phyloP scores from a whole-genome alignment of 192 early-diverging fungal genomes.

The Umbelopsis vinacea region DNA sequence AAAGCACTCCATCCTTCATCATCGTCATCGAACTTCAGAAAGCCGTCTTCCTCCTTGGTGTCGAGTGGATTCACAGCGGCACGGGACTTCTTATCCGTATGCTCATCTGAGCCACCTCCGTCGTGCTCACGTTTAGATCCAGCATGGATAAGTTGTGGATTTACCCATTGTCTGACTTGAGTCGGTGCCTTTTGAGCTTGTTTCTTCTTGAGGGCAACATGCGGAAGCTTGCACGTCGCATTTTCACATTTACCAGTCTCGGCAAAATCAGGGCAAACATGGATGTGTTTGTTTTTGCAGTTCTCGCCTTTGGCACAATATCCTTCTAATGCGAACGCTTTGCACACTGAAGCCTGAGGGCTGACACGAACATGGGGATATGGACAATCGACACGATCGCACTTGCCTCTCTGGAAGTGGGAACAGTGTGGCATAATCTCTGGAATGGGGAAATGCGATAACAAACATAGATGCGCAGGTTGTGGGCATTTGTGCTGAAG shows the following conservation, averaged over 20 bases:
- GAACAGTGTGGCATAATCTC: conserved; percentile 63
- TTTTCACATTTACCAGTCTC: conserved; percentile 61
- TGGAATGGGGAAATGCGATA: conserved; percentile 61
- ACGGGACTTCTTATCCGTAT: conserved; percentile 2
- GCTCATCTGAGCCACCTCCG: background rate
- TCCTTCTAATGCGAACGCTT: conserved; percentile 64
- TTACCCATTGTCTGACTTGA: conserved; percentile 13
- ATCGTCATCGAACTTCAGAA: conserved; percentile 42
- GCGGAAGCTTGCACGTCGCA: conserved; percentile 63
- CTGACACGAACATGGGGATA: conserved; percentile 63
- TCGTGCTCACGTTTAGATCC: conserved; percentile 21
- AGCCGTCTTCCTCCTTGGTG: conserved; percentile 32
- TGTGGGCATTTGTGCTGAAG: conserved; percentile 51
- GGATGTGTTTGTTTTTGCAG: conserved; percentile 67
- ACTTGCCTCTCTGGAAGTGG: conserved; percentile 69
- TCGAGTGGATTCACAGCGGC: conserved; percentile 10
- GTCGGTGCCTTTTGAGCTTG: background rate
- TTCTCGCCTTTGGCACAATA: conserved; percentile 59
- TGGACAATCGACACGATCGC: conserved; percentile 55
- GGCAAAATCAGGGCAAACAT: conserved; percentile 72
- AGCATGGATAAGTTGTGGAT: conserved; percentile 1
- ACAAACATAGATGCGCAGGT: conserved; percentile 36
- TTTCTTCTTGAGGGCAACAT: conserved; percentile 42
- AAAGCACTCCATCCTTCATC: conserved; percentile 29
- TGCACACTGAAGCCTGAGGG: conserved; percentile 64